Evolutionary conservation across 75 land plant species (phyloP), one percentile per base, ranked within the genome.

Genomic region (Pinus taeda): DNA sequence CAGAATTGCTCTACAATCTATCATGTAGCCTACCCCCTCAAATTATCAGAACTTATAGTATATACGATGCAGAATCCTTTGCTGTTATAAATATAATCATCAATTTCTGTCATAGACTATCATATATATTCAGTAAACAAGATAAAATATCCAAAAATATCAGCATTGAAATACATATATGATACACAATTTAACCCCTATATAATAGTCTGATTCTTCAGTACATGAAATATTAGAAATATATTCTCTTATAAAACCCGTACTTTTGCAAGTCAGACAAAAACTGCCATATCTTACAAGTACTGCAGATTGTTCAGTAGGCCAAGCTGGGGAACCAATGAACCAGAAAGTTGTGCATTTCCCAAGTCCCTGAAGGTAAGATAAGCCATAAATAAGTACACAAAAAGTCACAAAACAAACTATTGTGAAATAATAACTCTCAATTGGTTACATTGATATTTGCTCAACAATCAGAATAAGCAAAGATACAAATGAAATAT

Each of bases 331-430:
- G 95, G 79, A 53, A 95, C 98, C 72, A 95, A 81, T 57, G 60
- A 59, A 56, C 98, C 98, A 57, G 98, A 95, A 66, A 95, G 85
- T 57, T 79, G 84, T 26, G 98, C 98, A 89, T 95, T 95, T 76
- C 98, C 98, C 49, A 95, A 85, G 86, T 95, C 98, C 71, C 98
- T 95, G 90, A 63, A 79, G 75, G 24, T 75, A 57, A 57, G 26
- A 17, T 33, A 74, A 30, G 2, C 22, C 3, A 21, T 24, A 29
- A 73, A 21, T 74, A 3, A 73, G 64, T 39, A 20, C 30, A 24
- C 26, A 74, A 26, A 73, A 15, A 45, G 15, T 37, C 15, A 64
- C 77, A 45, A n/a, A 73, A 42, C 3, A 37, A 74, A 21, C 11
- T 30, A 17, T 37, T 36, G 6, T 74, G 30, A 11, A 17, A 45